Percentiles rank a stretch among this genome's conserved stretches.
phyloP scores from a whole-genome alignment of 139 green algal species.

The Diplosphaera chodatii region DNA sequence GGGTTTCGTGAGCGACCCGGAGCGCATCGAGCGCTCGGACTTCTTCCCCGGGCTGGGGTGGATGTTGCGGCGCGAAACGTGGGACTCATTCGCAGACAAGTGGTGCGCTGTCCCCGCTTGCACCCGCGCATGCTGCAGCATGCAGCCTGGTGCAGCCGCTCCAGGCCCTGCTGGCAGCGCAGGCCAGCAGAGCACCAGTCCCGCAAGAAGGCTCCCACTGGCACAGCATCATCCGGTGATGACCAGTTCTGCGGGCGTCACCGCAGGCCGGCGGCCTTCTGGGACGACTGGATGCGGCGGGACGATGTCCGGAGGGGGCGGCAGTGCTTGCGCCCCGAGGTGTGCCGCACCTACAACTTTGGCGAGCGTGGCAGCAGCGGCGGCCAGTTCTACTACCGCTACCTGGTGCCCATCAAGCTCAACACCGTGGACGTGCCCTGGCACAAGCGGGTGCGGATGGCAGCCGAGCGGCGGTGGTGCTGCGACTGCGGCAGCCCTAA shows the following conservation, averaged over 20 bases:
- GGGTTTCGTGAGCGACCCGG: constrained; percentile 7
- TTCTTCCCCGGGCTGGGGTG: constrained; percentile 60
- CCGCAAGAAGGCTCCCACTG: no score
- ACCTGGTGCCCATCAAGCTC: constrained; percentile 33
- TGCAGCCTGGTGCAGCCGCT: no score
- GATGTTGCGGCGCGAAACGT: constrained; percentile 34
- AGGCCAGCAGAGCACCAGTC: no score
- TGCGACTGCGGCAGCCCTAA: no score
- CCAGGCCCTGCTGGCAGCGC: no score
- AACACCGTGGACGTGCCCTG: constrained; percentile 30
- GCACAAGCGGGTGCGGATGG: constrained; percentile 16
- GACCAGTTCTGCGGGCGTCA: no score
- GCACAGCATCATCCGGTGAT: no score
- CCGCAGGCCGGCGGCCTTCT: constrained; percentile 41
- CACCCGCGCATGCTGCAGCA: no score
- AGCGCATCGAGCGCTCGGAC: constrained; percentile 41
- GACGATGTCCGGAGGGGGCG: constrained; percentile 18
- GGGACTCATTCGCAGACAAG: constrained; percentile 10
- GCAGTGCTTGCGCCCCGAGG: constrained; percentile 43
- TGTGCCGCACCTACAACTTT: constrained; percentile 49
- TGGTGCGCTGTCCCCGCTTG: no score
- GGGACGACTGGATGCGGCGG: constrained; percentile 53
- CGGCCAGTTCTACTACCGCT: constrained; percentile 33
- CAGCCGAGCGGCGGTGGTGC: no score
- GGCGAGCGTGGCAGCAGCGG: constrained; percentile 30